A percentile compares a stretch with the other conserved stretches of the same genome.
Conservation (phyloP, 2,329 filamentous ascomycete genomes). For the Nothophoma quercina region DNA sequence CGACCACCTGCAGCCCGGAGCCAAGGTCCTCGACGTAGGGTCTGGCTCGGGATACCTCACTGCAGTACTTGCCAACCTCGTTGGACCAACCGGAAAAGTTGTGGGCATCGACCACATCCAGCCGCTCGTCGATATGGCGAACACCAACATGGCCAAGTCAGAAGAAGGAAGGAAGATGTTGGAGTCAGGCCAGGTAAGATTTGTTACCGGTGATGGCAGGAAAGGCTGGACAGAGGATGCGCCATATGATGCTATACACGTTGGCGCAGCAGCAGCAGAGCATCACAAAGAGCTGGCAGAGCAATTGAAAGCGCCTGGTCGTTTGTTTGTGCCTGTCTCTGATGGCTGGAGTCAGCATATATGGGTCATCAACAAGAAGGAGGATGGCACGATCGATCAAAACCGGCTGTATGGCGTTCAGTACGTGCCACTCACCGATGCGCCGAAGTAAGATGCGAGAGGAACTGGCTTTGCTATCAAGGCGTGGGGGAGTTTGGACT, state of each 20-base stretch:
- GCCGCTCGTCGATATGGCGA: constrained; percentile 53
- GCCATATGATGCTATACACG: constrained; percentile 92
- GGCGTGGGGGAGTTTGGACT: neutral
- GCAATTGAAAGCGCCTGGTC: constrained; percentile 80
- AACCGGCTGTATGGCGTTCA: constrained; percentile 71
- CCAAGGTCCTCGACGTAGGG: constrained; percentile 59
- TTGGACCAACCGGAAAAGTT: constrained; percentile 58
- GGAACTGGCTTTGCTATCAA: neutral
- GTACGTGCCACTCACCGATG: constrained; percentile 80
- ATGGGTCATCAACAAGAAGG: constrained; percentile 77
- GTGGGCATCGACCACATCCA: constrained; percentile 60
- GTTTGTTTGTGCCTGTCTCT: constrained; percentile 81
- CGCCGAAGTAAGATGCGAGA: constrained; percentile 52
- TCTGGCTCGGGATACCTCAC: constrained; percentile 75
- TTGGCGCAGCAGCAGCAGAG: constrained; percentile 82
- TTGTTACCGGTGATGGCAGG: constrained; percentile 74
- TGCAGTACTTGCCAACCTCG: constrained; percentile 83
- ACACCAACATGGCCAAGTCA: constrained; percentile 54
- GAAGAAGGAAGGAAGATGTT: constrained; percentile 63
- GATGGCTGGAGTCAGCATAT: constrained; percentile 67
- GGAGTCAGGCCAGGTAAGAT: constrained; percentile 69
- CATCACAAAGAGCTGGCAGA: constrained; percentile 76
- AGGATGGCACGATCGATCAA: constrained; percentile 63
- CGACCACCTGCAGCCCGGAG: constrained; percentile 61
- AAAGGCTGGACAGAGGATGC: constrained; percentile 55